Base-by-base conservation (phyloP, 768 basidiomycete genomes). In the Pleurotus eryngii region DNA sequence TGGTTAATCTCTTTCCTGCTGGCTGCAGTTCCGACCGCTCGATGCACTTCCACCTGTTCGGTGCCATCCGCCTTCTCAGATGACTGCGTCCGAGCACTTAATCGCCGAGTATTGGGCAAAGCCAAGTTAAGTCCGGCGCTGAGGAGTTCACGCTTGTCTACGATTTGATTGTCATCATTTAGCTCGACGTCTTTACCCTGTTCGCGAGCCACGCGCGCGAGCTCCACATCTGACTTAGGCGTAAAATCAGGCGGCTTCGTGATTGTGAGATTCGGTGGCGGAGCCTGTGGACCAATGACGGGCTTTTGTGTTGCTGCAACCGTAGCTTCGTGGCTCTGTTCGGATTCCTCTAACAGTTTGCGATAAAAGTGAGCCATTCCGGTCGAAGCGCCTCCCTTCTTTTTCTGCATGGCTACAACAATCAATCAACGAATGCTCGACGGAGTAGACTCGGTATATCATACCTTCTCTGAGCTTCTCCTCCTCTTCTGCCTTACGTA, bases 91-190 rank as follows among this genome's bases (percentile, higher is more conserved):
- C 77, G 76, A 48, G 78, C 66, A 14, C 85, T 85, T n/a, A 90
- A 74, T 51, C 78, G 78, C 57, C 92, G 80, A 4, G 90, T 92
- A 67, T 92, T 90, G 38, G 89, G 84, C 59, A 90, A 82, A 35
- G 91, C 85, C 46, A 98, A 79, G 68, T 99, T 99, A 56, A 99
- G 75, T 2, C 97, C 97, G 4, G 96, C 95, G 18, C 88, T 84
- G 46, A 98, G 77, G 6, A 99, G 76, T 53, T 95, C 92, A 56
- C 95, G 87, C 67, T 95, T 95, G 75, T 99, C 97, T 48, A 99
- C 89, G 46, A 98, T 95, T 68, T 95, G 92, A 64, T 95, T 95
- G 64, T 98, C 95, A 70, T 98, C 96, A 70, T 98, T 98, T 35
- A 98, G 75, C 70, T 98, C 96, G 35, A 99, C 87, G 9, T 85